phyloP scores from a whole-genome alignment of 805 yeast species.

The Blastobotrys terrestris region DNA sequence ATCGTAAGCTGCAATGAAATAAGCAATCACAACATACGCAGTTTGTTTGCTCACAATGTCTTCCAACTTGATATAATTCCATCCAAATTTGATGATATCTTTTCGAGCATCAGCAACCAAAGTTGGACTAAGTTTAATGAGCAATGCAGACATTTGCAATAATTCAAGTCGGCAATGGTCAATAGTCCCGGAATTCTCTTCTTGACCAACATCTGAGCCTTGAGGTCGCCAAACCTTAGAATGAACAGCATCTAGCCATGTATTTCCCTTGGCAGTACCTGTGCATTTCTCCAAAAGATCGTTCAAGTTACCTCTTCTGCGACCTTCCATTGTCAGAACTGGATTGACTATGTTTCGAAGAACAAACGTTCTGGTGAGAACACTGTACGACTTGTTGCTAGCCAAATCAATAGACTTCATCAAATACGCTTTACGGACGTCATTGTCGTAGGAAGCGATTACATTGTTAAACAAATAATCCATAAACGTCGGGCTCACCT shows the following conservation, averaged over 20 bases:
- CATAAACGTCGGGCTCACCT: constrained; percentile 43
- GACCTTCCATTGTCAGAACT: constrained; percentile 56
- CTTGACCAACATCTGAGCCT: constrained; percentile 31
- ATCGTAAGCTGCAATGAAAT: constrained; percentile 80
- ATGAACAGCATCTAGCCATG: constrained; percentile 62
- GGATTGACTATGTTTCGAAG: constrained; percentile 59
- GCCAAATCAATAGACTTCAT: constrained; percentile 45
- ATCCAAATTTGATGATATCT: constrained; percentile 85
- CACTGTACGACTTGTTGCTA: constrained; percentile 38
- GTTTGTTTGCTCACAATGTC: constrained; percentile 86
- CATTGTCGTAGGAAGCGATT: constrained; percentile 44
- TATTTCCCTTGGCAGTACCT: constrained; percentile 23
- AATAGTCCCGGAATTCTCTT: constrained; percentile 54
- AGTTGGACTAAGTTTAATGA: constrained; percentile 63
- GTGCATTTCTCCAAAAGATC: constrained; percentile 36
- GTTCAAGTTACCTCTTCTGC: constrained; percentile 41
- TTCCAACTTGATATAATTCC: constrained; percentile 88
- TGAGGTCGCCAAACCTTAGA: constrained; percentile 64
- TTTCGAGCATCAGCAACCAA: constrained; percentile 58
- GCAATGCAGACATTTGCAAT: constrained; percentile 70
- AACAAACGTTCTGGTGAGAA: constrained; percentile 56
- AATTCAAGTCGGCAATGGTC: constrained; percentile 74
- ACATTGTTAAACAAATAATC: constrained; percentile 52
- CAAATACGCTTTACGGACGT: constrained; percentile 46
- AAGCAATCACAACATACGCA: constrained; percentile 83